Evolutionary conservation across 805 yeast genomes (phyloP).

Genomic region (Yamadazyma insecticola): DNA sequence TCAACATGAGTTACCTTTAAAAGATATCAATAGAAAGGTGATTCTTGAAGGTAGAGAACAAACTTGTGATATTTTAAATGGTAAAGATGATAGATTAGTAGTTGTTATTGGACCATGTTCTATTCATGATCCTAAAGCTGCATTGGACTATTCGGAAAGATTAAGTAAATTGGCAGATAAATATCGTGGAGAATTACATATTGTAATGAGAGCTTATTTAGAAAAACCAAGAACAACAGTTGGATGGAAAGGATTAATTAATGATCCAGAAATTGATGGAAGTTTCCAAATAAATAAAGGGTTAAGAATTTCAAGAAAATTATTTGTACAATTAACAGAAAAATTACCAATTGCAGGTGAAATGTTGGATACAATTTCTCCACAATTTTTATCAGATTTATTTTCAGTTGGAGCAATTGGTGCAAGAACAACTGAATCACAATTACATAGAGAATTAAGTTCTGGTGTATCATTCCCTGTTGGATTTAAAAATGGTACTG

Average conservation of each 20-base stretch:
- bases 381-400: constrained; percentile 89
- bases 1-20: constrained; percentile 77
- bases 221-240: constrained; percentile 99
- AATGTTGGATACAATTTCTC: constrained; percentile 97
- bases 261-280: constrained; percentile 92
- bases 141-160: constrained; percentile 78
- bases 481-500: constrained; percentile 98
- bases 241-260: constrained; percentile 98
- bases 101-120: constrained; percentile 97
- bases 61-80: constrained; percentile 67
- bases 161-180: constrained; percentile 66
- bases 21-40: constrained; percentile 48
- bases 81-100: constrained; percentile 76
- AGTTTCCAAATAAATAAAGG: constrained; percentile 95
- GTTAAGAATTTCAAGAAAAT: constrained; percentile 76
- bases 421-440: constrained; percentile 98
- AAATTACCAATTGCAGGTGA: constrained; percentile 94
- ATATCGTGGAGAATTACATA: constrained; percentile 68
- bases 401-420: constrained; percentile 97
- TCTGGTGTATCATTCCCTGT: constrained; percentile 98
- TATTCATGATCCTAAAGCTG: constrained; percentile 85
- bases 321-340: constrained; percentile 73
- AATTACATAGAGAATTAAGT: constrained; percentile 94
- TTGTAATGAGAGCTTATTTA: constrained; percentile 95
- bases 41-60: constrained; percentile 77